These are phyloP conservation scores for Magnaporthales sp. DNA, from an alignment of 2,329 filamentous ascomycete genomes.

Conservation along the genomic window DNA sequence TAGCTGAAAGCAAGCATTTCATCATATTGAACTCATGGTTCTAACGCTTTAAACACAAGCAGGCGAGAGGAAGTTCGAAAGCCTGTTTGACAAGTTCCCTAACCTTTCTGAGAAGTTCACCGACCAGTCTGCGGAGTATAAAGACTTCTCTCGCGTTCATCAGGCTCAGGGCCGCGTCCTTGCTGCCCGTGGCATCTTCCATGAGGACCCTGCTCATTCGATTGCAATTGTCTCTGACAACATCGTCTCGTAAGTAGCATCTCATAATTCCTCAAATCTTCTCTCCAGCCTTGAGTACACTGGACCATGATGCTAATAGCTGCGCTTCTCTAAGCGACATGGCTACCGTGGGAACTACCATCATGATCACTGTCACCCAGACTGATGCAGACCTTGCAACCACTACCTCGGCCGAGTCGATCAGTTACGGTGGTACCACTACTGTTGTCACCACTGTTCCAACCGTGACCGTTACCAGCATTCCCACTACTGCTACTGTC, in stretches of 20 bases:
- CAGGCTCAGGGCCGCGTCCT: not conserved
- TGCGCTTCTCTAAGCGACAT: not conserved
- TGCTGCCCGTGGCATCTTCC: not conserved
- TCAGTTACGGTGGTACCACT: not conserved
- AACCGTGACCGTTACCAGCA: conserved; percentile 2
- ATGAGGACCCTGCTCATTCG: not conserved
- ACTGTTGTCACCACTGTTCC: conserved; percentile 2
- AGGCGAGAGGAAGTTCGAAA: conserved; percentile 12
- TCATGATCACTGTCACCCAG: not conserved
- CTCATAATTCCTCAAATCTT: too few relatives aligned
- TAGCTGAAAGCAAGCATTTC: not conserved
- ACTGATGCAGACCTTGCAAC: not conserved
- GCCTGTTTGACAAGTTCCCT: conserved; percentile 5
- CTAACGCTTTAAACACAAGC: not conserved
- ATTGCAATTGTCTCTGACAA: not conserved
- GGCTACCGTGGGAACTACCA: conserved; percentile 1
- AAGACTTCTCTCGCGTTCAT: not conserved
- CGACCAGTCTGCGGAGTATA: not conserved
- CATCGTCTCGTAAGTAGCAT: not conserved
- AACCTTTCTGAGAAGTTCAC: not conserved
- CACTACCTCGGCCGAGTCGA: not conserved
- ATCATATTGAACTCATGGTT: not conserved
- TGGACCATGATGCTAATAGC: not conserved
- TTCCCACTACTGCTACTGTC: not conserved
- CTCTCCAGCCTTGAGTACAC: not conserved